phyloP scores from a whole-genome alignment of 208 protist genomes.

The Crithidia sp. region DNA sequence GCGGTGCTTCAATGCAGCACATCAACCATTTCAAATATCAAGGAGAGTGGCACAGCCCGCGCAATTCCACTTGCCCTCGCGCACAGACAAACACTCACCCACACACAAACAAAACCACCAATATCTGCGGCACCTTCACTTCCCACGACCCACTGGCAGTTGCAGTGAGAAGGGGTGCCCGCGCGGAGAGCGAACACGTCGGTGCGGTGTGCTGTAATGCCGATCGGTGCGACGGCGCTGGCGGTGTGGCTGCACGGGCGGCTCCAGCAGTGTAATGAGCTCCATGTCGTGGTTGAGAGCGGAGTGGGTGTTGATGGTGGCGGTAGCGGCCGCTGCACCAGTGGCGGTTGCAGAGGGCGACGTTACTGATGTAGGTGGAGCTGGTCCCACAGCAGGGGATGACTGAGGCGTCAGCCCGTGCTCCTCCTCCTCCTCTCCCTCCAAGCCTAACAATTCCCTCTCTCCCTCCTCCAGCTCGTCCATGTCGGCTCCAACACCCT shows the following conservation, averaged over 20 bases:
- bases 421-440: conserved; percentile 4
- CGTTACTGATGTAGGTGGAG: not conserved
- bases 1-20: too few relatives aligned
- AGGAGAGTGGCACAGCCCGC: too few relatives aligned
- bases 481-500: not conserved
- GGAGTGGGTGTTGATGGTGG: not conserved
- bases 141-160: conserved; percentile 11
- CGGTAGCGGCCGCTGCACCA: too few relatives aligned
- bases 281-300: conserved; percentile 20
- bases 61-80: too few relatives aligned
- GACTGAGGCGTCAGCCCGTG: conserved; percentile 1
- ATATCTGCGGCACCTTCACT: not conserved
- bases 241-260: conserved; percentile 18
- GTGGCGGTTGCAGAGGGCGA: not conserved
- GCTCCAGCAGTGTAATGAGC: conserved; percentile 12
- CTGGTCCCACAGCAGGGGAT: not conserved
- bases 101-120: too few relatives aligned
- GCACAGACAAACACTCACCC: too few relatives aligned
- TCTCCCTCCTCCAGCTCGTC: not conserved
- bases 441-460: not conserved
- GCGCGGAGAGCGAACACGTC: not conserved
- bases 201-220: not conserved
- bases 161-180: not conserved
- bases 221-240: conserved; percentile 22
- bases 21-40: too few relatives aligned